phyloP scores from a whole-genome alignment of 2,329 filamentous ascomycete species.

The Verticillium dahliae region DNA sequence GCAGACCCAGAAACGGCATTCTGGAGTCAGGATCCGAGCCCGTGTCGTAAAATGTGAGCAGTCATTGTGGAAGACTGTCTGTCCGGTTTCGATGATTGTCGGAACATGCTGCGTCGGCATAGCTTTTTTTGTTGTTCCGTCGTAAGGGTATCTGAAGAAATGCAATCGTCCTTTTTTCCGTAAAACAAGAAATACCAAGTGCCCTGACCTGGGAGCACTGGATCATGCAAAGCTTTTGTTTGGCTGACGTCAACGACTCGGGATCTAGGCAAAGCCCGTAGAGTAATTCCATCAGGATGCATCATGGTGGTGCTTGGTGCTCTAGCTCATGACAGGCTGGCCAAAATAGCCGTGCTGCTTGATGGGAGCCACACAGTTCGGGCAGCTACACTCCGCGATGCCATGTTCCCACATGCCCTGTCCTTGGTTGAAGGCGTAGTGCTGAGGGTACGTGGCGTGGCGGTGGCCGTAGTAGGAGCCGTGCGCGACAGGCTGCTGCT shows the following conservation, averaged over 20 bases:
- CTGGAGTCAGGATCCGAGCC: neutral
- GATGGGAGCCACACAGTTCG: constrained; percentile 34
- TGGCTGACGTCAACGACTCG: neutral
- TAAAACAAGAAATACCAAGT: constrained; percentile 9
- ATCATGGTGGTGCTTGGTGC: neutral
- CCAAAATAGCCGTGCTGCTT: constrained; percentile 45
- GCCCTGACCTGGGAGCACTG: constrained; percentile 4
- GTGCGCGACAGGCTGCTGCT: constrained; percentile 30
- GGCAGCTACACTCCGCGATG: constrained; percentile 42
- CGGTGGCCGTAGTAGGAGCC: constrained; percentile 31
- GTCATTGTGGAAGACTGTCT: neutral
- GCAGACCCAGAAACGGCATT: neutral
- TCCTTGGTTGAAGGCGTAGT: constrained; percentile 35
- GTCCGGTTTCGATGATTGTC: neutral
- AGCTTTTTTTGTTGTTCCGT: constrained; percentile 11
- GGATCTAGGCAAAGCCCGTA: neutral
- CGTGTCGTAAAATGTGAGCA: constrained; percentile 9
- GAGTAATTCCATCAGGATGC: neutral
- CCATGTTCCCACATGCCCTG: constrained; percentile 45
- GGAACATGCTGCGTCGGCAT: neutral
- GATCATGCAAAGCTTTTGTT: neutral
- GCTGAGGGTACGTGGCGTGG: constrained; percentile 25
- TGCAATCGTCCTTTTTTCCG: constrained; percentile 13
- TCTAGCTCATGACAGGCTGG: constrained; percentile 49
- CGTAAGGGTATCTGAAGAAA: constrained; percentile 15